phyloP scores from a whole-genome alignment of 2,329 filamentous ascomycete genomes.

The Erysiphe pulchra region DNA sequence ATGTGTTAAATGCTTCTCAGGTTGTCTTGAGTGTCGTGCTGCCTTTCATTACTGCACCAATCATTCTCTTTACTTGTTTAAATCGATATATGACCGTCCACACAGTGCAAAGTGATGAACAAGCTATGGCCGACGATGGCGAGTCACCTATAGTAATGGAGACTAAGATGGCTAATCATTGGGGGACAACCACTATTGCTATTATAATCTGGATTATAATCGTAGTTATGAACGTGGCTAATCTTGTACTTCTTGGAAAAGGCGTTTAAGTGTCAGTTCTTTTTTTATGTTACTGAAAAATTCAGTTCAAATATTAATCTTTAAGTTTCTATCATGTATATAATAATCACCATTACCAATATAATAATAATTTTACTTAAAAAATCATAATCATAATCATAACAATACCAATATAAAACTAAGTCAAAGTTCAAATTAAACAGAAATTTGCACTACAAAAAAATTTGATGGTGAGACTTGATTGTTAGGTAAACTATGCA shows the following conservation, averaged over 20 bases:
- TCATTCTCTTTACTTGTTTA: slow-evolving; percentile 66
- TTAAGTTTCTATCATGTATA: no score
- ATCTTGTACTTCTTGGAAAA: slow-evolving; percentile 38
- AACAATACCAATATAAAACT: no score
- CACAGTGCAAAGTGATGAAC: not conserved
- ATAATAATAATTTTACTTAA: no score
- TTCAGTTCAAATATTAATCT: no score
- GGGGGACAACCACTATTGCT: slow-evolving; percentile 32
- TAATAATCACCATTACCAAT: no score
- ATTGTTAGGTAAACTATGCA: no score
- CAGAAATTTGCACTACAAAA: no score
- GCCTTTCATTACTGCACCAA: slow-evolving; percentile 57
- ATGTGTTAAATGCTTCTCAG: slow-evolving; percentile 50
- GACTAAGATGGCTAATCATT: slow-evolving; percentile 41
- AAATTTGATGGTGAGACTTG: no score
- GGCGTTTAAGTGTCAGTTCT: slow-evolving; percentile 2
- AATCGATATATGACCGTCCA: slow-evolving; percentile 47
- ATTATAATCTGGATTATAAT: slow-evolving; percentile 48
- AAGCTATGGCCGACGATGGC: slow-evolving; percentile 10
- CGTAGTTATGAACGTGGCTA: slow-evolving; percentile 53
- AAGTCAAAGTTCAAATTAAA: no score
- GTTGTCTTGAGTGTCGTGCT: slow-evolving; percentile 56
- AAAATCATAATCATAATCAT: no score
- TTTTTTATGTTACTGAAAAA: not conserved
- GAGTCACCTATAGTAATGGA: slow-evolving; percentile 1